These are phyloP conservation scores for Ogataea neopini DNA, from an alignment of 805 yeast species.

Conservation along the genomic window DNA sequence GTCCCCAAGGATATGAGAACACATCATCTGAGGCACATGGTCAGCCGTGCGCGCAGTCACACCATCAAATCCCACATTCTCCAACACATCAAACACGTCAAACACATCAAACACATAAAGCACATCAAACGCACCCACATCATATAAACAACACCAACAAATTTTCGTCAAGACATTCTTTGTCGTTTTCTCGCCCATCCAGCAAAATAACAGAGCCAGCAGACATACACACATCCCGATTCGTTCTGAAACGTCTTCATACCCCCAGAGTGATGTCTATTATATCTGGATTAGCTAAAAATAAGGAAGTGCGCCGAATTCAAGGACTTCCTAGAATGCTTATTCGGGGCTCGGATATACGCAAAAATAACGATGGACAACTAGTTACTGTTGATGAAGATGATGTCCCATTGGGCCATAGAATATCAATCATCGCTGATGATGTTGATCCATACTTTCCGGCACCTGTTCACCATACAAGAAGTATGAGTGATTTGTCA, in stretches of 20 bases:
- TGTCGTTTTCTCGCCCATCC: background rate
- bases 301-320: slow-evolving; percentile 4
- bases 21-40: too few relatives aligned
- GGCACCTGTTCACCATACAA: background rate
- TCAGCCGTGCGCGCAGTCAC: too few relatives aligned
- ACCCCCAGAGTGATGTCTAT: background rate
- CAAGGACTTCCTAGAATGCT: slow-evolving; percentile 7
- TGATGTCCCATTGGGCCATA: background rate
- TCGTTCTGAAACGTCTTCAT: slow-evolving; percentile 2
- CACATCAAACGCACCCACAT: too few relatives aligned
- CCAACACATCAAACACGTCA: too few relatives aligned
- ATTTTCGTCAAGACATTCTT: background rate
- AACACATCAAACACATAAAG: too few relatives aligned
- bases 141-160: background rate
- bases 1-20: background rate
- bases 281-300: slow-evolving; percentile 2
- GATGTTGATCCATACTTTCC: slow-evolving; percentile 3
- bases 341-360: slow-evolving; percentile 1
- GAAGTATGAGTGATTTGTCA: slow-evolving; percentile 5
- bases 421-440: slow-evolving; percentile 1
- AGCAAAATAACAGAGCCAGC: slow-evolving; percentile 1
- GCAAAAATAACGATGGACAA: slow-evolving; percentile 1
- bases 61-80: too few relatives aligned
- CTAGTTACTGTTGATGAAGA: background rate
- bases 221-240: slow-evolving; percentile 1